A percentile compares a stretch with the other conserved stretches of the same genome.
Conservation (phyloP, 1,284 basidiomycete species). For the Apiotrichum veenhuisii region DNA sequence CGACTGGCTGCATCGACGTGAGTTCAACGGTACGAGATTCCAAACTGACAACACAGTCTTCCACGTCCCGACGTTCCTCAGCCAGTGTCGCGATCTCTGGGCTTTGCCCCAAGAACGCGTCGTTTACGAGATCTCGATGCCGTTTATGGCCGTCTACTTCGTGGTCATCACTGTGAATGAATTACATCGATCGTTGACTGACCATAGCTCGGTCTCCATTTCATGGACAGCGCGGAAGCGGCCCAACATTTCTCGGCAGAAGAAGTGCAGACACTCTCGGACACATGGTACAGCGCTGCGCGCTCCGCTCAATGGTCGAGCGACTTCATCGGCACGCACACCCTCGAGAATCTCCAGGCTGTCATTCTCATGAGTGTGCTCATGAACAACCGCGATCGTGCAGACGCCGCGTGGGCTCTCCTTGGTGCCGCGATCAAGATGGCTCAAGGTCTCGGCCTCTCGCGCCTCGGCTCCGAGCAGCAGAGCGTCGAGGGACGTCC, state of each 20-base stretch:
- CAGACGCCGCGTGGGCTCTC: constrained; percentile 50
- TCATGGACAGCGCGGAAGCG: constrained; percentile 46
- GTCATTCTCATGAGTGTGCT: constrained; percentile 47
- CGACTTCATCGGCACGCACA: constrained; percentile 49
- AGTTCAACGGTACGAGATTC: constrained; percentile 8
- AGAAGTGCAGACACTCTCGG: constrained; percentile 40
- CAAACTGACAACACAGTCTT: constrained; percentile 25
- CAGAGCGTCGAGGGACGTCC: constrained; percentile 40
- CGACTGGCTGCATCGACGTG: constrained; percentile 51
- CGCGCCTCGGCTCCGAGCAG: constrained; percentile 49
- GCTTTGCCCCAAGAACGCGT: constrained; percentile 40
- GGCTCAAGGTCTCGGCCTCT: constrained; percentile 50
- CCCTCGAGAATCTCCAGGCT: constrained; percentile 46
- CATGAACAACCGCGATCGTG: constrained; percentile 50
- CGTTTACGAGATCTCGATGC: constrained; percentile 45
- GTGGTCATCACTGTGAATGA: constrained; percentile 44
- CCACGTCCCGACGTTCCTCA: constrained; percentile 47
- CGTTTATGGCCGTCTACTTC: constrained; percentile 47
- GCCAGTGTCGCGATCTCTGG: constrained; percentile 49
- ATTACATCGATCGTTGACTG: not conserved
- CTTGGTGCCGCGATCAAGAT: constrained; percentile 52
- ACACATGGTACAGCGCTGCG: constrained; percentile 45
- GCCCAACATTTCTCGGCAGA: constrained; percentile 41
- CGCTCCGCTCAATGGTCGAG: constrained; percentile 43
- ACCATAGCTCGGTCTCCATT: constrained; percentile 45